Evolutionary conservation across 441 rosid species (phyloP).

Genomic region (Corymbia citriodora): DNA sequence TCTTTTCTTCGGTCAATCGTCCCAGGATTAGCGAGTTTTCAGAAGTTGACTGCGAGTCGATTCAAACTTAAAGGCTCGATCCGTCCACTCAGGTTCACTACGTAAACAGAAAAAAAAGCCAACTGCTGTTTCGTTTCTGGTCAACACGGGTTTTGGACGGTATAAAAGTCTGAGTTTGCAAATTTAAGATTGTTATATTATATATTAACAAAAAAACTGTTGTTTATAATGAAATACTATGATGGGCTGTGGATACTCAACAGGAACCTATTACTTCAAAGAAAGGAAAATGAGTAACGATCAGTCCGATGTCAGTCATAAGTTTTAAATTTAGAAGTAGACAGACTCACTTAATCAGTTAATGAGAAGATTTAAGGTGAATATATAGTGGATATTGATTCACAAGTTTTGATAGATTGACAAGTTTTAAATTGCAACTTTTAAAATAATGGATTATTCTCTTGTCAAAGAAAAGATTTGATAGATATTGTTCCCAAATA

Average conservation of each 20-base stretch:
- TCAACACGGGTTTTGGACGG: neutral
- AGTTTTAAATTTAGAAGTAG: neutral
- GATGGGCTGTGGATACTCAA: too few species aligned
- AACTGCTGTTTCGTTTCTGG: neutral
- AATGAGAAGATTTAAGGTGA: neutral
- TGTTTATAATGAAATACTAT: too few species aligned
- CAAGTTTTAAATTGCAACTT: too few species aligned
- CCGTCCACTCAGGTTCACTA: neutral
- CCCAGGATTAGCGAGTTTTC: neutral
- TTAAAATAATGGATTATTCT: too few species aligned
- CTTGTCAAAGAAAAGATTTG: neutral
- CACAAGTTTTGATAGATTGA: neutral
- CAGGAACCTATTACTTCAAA: too few species aligned
- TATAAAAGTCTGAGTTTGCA: too few species aligned
- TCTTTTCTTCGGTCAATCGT: neutral
- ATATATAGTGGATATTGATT: neutral
- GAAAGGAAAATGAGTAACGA: neutral
- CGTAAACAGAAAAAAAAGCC: neutral
- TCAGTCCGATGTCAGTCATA: neutral
- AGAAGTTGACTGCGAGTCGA: neutral
- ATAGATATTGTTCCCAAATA: neutral
- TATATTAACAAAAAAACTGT: too few species aligned
- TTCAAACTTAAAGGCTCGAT: neutral
- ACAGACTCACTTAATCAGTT: neutral
- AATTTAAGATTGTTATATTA: too few species aligned